Conservation (phyloP, 2,329 filamentous ascomycete genomes). For the Huntiella abstrusa region DNA sequence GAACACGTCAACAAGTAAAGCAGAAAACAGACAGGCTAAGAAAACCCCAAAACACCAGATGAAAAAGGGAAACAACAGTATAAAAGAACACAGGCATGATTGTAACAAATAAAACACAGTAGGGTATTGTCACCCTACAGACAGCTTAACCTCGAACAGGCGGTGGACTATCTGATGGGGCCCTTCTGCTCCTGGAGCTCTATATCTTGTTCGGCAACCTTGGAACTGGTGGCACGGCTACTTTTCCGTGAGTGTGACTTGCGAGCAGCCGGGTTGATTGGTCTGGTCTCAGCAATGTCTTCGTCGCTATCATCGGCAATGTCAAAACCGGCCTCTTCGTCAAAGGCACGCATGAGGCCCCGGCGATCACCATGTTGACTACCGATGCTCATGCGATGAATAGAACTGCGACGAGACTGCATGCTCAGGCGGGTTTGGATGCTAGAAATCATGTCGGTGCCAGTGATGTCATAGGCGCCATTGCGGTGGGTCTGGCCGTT, state of each 20-base stretch:
- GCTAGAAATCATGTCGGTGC: constrained; percentile 78
- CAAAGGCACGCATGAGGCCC: constrained; percentile 73
- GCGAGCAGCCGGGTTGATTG: constrained; percentile 11
- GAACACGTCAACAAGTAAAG: constrained; percentile 2
- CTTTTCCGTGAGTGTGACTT: constrained; percentile 15
- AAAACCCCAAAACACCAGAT: constrained; percentile 1
- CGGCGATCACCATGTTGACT: constrained; percentile 52
- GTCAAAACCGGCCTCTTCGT: constrained; percentile 64
- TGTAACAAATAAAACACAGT: constrained; percentile 5
- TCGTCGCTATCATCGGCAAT: constrained; percentile 46
- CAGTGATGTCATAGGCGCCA: constrained; percentile 56
- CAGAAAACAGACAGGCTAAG: neutral
- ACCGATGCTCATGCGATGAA: constrained; percentile 43
- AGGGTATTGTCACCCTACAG: too few relatives aligned
- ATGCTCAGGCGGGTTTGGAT: constrained; percentile 84
- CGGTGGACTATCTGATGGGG: constrained; percentile 12
- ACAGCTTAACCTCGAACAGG: neutral
- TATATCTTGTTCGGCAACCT: constrained; percentile 20
- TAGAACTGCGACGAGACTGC: constrained; percentile 64
- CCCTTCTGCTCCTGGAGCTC: constrained; percentile 31
- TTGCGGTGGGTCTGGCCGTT: constrained; percentile 52
- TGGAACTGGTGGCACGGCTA: constrained; percentile 13
- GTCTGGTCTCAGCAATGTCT: constrained; percentile 12
- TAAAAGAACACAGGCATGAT: constrained; percentile 2
- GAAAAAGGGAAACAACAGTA: constrained; percentile 4